Base-by-base conservation (phyloP, 345 rosid genomes). In the Nephelium lappaceum region DNA sequence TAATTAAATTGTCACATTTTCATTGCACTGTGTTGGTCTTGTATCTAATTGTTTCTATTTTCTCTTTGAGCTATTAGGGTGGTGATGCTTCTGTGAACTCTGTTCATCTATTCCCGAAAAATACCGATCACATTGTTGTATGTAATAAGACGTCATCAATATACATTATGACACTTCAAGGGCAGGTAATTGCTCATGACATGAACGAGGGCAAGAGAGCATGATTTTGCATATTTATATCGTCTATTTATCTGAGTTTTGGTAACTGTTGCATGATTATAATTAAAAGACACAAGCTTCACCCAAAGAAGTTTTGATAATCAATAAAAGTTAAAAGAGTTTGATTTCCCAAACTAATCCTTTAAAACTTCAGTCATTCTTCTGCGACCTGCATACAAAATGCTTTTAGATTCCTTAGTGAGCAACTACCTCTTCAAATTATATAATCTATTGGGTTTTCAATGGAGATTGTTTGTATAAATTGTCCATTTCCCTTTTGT, bases 31-130 rank as follows among this genome's bases (percentile, higher is more conserved):
- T 69, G 62, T 16, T 45, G 42, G 36, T 74, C 43, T 63, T 69
- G 11, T 79, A 49, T 27, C 79, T 69, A 72, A 73, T 65, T 36
- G 78, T 71, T 78, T 79, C 71, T 74, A 16, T 77, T 70, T 85
- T 81, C 71, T 41, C 69, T 77, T 71, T 76, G 81, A 51, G 61
- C 42, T 70, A 71, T 55, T 83, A 94, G 99, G 98, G 98, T 69
- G 95, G 93, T 78, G 98, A 97, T 76, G 99, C 98, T 68, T 91
- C 99, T n/a, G 99, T 94, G 79, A 97, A 97, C 83, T 94, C 98
- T 72, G 90, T 94, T 83, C 98, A 92, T 87, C 85, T 97, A 80
- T 93, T 87, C 84, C 98, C 99, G 0, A 93, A 93, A 85, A 94
- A 89, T 82, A 81, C 95, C 9, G 94, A 97, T 81, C 99, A 92